Base-by-base conservation (phyloP, 192 early-diverging fungal genomes). In the Backusella sp. region DNA sequence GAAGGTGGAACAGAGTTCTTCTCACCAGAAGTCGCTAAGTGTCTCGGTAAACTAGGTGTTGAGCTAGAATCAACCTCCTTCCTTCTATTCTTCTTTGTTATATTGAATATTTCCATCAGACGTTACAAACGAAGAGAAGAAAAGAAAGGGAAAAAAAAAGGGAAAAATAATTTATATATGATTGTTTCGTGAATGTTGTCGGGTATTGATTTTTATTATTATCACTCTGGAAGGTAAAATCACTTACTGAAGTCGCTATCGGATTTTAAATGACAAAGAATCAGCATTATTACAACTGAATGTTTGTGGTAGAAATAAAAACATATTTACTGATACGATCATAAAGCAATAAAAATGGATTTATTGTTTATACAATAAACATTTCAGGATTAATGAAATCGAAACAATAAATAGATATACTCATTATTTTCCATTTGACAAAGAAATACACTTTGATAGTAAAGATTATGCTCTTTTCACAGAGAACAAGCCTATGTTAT, bases 81-180 rank as follows among this genome's bases (percentile, higher is more conserved):
- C 17, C 66, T n/a, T 30, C 65, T 35, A 35, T 70, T 67, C 30
- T 74, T 74, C 44, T 62, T 66, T 65, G 35, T 74, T 44, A 74
- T 74, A n/a, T 65, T 42, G 42, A 74, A 74, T 39, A 74, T 42
- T 67, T 74, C 73, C 73, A 76, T 70, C 8, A 35, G 37, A 15
- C 28, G 72, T 77, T 73, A 32, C 5, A 72, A 59, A 35, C 21
- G 26, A 39, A 32, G 67, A 77, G 52, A 53, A 17, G 41, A 42
- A 37, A 72, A 66, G 14, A 74, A 56, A 30, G 9, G 23, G 39
- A 19, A 32, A 49, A 28, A 71, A 71, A 71, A 26, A 71, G 21
- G 21, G 26, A 46, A 44, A 59, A 59, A 59, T 26, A 59, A 59
- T 59, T 59, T 59, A 59, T 59, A 59, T 26, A 59, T 59, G 56